phyloP scores from a whole-genome alignment of 306 rosid species.

The Cajanus cajan region DNA sequence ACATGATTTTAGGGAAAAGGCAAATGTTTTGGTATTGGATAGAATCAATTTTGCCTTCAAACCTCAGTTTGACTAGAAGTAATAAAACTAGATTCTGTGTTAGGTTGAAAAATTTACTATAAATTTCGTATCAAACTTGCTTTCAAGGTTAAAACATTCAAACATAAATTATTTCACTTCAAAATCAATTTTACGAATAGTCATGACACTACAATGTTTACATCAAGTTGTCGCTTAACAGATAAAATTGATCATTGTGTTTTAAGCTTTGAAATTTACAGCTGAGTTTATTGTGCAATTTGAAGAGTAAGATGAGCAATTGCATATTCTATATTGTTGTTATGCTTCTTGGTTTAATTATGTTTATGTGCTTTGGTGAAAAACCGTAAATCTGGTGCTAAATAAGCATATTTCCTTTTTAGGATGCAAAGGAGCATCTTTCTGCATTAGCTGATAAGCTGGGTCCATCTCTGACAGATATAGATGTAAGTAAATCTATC shows the following conservation, averaged over 20 bases:
- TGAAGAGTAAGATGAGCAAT: constrained; percentile 14
- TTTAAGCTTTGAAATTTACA: background rate
- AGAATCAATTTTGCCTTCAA: background rate
- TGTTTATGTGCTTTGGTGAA: background rate
- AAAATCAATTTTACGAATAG: background rate
- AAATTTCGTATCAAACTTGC: background rate
- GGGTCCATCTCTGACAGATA: constrained; percentile 85
- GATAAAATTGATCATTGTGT: constrained; percentile 12
- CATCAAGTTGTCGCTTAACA: background rate
- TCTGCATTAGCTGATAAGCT: constrained; percentile 94
- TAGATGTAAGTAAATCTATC: constrained; percentile 65
- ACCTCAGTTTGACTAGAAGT: background rate
- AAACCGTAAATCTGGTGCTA: constrained; percentile 34
- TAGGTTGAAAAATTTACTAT: background rate
- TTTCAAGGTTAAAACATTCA: background rate
- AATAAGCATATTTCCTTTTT: constrained; percentile 41
- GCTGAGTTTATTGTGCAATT: background rate
- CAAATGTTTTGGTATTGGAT: background rate
- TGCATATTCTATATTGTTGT: constrained; percentile 13
- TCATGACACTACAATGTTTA: background rate
- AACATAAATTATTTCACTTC: background rate
- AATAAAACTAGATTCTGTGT: background rate
- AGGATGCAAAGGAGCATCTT: constrained; percentile 99
- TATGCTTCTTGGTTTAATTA: constrained; percentile 23
- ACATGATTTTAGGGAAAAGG: background rate